Evolutionary conservation across 768 basidiomycete species (phyloP), one percentile per base, ranked within the genome.

Genomic region (Amanita muscaria): DNA sequence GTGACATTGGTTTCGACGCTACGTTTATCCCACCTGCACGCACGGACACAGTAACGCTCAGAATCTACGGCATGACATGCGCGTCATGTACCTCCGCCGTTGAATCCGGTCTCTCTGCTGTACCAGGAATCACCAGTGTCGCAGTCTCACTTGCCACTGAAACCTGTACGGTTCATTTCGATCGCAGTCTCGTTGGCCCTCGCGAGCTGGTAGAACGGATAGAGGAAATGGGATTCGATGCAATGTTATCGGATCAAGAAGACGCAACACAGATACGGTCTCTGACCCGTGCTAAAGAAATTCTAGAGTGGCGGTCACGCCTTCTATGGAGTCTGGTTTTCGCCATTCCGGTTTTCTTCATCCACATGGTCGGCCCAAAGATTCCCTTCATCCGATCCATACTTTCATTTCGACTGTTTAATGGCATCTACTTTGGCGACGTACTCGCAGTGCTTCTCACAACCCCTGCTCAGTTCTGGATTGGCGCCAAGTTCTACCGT

Each of bases 11-110:
- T 7, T 96, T 96, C 57, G 91, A 90, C 60, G 88, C 91, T 2
- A 77, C 83, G 0, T 68, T 80, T 41, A 79, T 94, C 38, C 83
- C 83, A 0, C 69, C 76, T 2, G 59, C 70, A 33, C 73, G 76
- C 15, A 69, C 76, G 4, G 88, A 93, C 55, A 68, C 69, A 1
- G 72, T 91, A 41, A 80, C 75, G 10, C 72, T 94, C 18, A 80
- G 82, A 25, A 74, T 94, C 58, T 93, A 86, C 57, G 91, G 90
- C 59, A 92, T 94, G 91, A 91, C 84, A 23, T 90, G 86, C 57
- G 78, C 83, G 15, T 76, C 87, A 7, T 93, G 90, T 55, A 84
- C 81, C 2, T 75, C 76, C 16, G 75, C 84, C 10, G 75, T 94
- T 40, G 88, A 91, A 59, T 70, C 67, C 3, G 77, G 80, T 21